phyloP scores from a whole-genome alignment of 164 flowering plant genomes.

The Vitis rotundifolia region DNA sequence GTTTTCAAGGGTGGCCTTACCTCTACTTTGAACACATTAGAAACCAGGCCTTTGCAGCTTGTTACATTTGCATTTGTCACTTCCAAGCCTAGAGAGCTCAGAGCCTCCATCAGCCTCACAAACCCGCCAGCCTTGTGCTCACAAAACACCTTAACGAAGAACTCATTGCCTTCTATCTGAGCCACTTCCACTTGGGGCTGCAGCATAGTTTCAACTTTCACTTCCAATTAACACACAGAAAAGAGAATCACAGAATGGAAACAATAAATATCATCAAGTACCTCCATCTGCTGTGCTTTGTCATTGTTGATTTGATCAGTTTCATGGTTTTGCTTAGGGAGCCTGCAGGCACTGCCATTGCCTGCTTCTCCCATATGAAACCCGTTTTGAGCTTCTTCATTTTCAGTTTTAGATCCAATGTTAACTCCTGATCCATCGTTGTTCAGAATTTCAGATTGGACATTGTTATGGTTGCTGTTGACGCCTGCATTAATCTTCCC shows the following conservation, averaged over 20 bases:
- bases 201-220: not conserved
- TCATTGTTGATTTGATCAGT: slow-evolving; percentile 27
- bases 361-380: slow-evolving; percentile 26
- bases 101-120: slow-evolving; percentile 77
- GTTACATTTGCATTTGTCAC: slow-evolving; percentile 75
- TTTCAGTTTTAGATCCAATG: slow-evolving; percentile 26
- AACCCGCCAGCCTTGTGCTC: slow-evolving; percentile 84
- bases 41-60: slow-evolving; percentile 58
- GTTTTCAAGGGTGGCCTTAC: slow-evolving; percentile 22
- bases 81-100: slow-evolving; percentile 77
- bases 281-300: slow-evolving; percentile 86
- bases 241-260: too few species aligned
- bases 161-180: slow-evolving; percentile 67
- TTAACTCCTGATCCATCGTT: slow-evolving; percentile 14
- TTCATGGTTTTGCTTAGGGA: slow-evolving; percentile 31
- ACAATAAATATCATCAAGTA: slow-evolving; percentile 8
- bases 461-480: slow-evolving; percentile 17
- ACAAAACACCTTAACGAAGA: slow-evolving; percentile 70
- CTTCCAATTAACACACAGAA: too few species aligned
- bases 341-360: slow-evolving; percentile 15
- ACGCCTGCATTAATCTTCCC: slow-evolving; percentile 10
- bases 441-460: slow-evolving; percentile 24
- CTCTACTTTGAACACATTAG: slow-evolving; percentile 79
- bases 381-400: slow-evolving; percentile 27
- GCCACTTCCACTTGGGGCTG: slow-evolving; percentile 85